Conservation (phyloP, 1,139 yeast species). For the Saccharomyces pastorianus region DNA sequence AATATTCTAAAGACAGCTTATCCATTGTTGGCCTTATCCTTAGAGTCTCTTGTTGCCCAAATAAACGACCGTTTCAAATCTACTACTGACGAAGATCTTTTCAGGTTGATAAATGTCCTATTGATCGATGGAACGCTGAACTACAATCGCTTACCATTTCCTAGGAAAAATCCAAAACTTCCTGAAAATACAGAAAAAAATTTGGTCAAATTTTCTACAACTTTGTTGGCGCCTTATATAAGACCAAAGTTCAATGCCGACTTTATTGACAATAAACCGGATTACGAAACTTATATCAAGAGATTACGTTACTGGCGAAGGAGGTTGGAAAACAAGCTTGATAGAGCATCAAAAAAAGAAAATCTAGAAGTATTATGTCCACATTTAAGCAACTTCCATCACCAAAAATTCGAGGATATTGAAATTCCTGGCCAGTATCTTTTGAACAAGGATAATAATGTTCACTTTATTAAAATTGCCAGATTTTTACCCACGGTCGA, state of each 20-base stretch:
- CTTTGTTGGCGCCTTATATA: constrained; percentile 83
- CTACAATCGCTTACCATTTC: constrained; percentile 74
- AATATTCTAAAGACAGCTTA: constrained; percentile 92
- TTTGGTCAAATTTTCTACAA: constrained; percentile 83
- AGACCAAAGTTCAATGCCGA: constrained; percentile 89
- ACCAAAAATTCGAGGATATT: constrained; percentile 94
- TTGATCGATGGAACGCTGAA: constrained; percentile 89
- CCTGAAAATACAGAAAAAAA: constrained; percentile 92
- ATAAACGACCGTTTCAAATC: constrained; percentile 90
- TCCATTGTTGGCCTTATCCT: constrained; percentile 82
- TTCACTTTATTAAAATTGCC: constrained; percentile 86
- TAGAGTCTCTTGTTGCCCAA: constrained; percentile 93
- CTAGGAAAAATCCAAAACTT: constrained; percentile 77
- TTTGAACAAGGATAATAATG: constrained; percentile 71
- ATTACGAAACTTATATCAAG: constrained; percentile 75
- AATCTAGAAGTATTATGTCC: constrained; percentile 89
- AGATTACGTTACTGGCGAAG: constrained; percentile 90
- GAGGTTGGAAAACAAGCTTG: constrained; percentile 82
- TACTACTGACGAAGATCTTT: constrained; percentile 93
- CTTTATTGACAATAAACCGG: constrained; percentile 80
- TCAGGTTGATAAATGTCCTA: constrained; percentile 83
- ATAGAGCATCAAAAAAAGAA: constrained; percentile 61
- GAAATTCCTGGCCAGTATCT: constrained; percentile 96
- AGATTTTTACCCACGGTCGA: constrained; percentile 86
- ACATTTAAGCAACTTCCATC: constrained; percentile 92